phyloP scores from a whole-genome alignment of 1,139 yeast species.

The Yamadazyma conglobata region DNA sequence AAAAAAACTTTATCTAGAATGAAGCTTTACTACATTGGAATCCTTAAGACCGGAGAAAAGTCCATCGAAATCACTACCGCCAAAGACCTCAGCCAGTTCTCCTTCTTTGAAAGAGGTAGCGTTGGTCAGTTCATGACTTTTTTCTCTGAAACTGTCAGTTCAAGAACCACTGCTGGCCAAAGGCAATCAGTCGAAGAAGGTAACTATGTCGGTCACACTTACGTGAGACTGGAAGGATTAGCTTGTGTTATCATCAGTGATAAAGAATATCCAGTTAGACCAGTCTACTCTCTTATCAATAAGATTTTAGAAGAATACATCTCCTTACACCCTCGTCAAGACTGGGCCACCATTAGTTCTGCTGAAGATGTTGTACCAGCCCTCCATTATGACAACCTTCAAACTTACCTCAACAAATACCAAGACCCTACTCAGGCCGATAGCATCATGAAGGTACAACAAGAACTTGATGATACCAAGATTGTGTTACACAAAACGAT shows the following conservation, averaged over 20 bases:
- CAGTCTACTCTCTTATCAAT: constrained; percentile 92
- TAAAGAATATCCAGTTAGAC: constrained; percentile 93
- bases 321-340: constrained; percentile 70
- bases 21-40: constrained; percentile 90
- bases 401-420: constrained; percentile 71
- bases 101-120: constrained; percentile 78
- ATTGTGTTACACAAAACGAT: constrained; percentile 94
- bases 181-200: constrained; percentile 96
- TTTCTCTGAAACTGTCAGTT: constrained; percentile 85
- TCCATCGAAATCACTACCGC: constrained; percentile 77
- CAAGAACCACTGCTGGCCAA: constrained; percentile 83
- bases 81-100: constrained; percentile 78
- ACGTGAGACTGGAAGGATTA: constrained; percentile 83
- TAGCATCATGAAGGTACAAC: constrained; percentile 94
- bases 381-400: constrained; percentile 60
- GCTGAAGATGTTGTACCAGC: constrained; percentile 46
- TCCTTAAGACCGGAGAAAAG: constrained; percentile 66
- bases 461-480: constrained; percentile 96
- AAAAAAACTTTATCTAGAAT: constrained; percentile 39
- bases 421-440: constrained; percentile 98
- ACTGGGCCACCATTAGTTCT: constrained; percentile 65
- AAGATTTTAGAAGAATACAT: constrained; percentile 89
- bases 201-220: constrained; percentile 87
- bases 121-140: constrained; percentile 92
- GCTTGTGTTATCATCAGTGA: constrained; percentile 94